Evolutionary conservation across 441 rosid species (phyloP).

Genomic region (Adansonia rubrostipa): DNA sequence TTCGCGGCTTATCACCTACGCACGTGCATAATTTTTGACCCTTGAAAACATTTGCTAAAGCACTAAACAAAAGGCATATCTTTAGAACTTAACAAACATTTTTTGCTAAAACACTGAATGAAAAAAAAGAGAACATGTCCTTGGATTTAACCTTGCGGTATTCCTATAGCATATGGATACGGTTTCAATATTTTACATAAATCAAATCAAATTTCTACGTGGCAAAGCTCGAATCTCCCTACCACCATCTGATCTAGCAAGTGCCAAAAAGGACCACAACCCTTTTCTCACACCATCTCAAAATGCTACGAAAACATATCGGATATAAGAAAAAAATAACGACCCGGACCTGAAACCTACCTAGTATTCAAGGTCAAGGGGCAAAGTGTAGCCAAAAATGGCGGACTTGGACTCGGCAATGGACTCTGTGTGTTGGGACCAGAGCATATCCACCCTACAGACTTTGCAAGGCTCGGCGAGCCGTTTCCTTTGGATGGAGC

Average conservation of each 20-base stretch:
- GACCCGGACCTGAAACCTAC: neutral
- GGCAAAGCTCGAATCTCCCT: neutral
- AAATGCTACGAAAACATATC: neutral
- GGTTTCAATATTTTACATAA: neutral
- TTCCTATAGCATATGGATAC: neutral
- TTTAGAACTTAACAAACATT: neutral
- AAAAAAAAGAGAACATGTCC: too few relatives aligned
- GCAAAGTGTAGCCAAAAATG: conserved; percentile 45
- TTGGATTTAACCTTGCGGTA: too few relatives aligned
- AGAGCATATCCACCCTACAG: conserved; percentile 60
- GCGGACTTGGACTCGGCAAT: conserved; percentile 72
- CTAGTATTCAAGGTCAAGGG: neutral
- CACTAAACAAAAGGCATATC: too few relatives aligned
- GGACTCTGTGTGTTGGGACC: conserved; percentile 84
- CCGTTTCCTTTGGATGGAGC: conserved; percentile 68
- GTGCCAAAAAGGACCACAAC: neutral
- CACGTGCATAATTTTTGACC: neutral
- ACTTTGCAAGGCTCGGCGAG: conserved; percentile 71
- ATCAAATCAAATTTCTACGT: neutral
- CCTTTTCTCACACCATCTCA: neutral
- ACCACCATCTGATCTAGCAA: too few relatives aligned
- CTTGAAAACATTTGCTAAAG: neutral
- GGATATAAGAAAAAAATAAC: neutral
- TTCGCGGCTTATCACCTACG: neutral
- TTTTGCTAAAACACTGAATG: too few relatives aligned